These are phyloP conservation scores for Jacaranda mimosifolia DNA, from an alignment of 257 asterid species.

Conservation along the genomic window DNA sequence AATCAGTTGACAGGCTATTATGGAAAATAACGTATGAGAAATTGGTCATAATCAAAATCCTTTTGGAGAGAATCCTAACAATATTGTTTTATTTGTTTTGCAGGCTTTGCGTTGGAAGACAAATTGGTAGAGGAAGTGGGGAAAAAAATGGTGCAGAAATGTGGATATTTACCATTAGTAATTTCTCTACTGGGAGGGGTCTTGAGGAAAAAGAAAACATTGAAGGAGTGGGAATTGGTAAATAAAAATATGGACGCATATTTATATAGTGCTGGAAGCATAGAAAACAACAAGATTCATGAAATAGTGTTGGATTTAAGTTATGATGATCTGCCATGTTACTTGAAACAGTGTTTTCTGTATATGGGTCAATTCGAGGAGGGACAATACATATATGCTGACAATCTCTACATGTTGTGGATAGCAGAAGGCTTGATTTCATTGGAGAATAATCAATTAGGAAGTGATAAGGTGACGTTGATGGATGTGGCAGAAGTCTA, in stretches of 20 bases:
- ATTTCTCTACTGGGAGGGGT: not conserved
- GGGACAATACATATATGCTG: not conserved
- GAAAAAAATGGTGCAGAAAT: not conserved
- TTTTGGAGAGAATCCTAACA: no score
- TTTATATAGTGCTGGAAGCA: not conserved
- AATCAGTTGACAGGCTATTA: no score
- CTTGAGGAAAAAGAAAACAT: not conserved
- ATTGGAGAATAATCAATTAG: not conserved
- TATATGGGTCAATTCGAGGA: not conserved
- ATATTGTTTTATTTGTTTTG: not conserved
- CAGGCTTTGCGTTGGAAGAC: not conserved
- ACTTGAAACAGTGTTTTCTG: slow-evolving; percentile 2
- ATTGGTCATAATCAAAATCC: no score
- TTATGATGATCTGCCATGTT: not conserved
- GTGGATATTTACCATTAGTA: not conserved
- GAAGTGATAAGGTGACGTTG: not conserved
- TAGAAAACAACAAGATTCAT: not conserved
- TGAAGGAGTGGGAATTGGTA: not conserved
- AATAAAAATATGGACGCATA: not conserved
- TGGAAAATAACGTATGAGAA: no score
- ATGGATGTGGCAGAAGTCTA: slow-evolving; percentile 1
- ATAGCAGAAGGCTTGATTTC: slow-evolving; percentile 14
- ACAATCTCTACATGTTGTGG: not conserved
- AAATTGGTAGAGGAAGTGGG: not conserved
- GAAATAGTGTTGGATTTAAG: not conserved